These are phyloP conservation scores for Closterium sp. DNA, from an alignment of 139 green algal species.

Conservation along the genomic window DNA sequence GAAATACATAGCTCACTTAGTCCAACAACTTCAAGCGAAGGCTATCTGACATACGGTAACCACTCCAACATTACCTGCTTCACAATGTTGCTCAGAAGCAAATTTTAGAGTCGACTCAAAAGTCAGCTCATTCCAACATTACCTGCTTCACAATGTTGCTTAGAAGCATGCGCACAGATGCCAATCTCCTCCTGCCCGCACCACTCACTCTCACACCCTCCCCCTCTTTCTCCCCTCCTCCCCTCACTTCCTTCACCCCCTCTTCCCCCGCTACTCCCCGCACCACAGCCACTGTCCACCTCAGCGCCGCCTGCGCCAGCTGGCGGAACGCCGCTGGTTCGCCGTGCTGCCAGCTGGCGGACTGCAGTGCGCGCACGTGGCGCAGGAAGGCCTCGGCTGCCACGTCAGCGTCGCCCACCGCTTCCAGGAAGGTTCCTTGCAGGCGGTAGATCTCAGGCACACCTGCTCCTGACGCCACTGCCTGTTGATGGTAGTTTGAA, in stretches of 20 bases:
- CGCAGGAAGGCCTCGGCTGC: background rate
- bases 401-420: background rate
- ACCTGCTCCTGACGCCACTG: background rate
- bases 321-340: background rate
- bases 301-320: background rate
- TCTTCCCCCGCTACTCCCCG: background rate
- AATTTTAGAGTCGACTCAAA: no score
- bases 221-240: background rate
- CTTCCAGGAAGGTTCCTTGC: constrained; percentile 1
- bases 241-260: background rate
- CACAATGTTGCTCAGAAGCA: no score
- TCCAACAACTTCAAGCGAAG: background rate
- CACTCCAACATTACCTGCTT: no score
- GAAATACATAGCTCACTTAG: no score
- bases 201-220: background rate
- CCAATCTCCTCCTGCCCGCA: background rate
- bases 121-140: background rate
- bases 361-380: constrained; percentile 11
- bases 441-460: background rate
- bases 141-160: background rate
- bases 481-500: background rate
- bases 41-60: background rate
- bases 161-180: background rate
- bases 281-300: background rate
- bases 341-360: background rate